Evolutionary conservation across 108 stramenopile species (phyloP), one percentile per base, ranked within the genome.

Genomic region (Skeletonema grethae): DNA sequence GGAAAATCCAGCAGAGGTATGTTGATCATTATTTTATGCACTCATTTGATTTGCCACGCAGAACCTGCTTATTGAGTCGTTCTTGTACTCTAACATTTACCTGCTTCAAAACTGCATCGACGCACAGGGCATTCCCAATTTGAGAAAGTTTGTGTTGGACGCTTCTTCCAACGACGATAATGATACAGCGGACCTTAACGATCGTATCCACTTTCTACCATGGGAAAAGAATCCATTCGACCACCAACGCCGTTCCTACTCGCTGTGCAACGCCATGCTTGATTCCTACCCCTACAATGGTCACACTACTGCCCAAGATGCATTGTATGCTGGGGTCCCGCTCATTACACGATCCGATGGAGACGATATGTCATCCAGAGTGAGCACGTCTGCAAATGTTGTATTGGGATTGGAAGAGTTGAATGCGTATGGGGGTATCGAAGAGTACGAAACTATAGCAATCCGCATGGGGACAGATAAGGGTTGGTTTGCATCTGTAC

Each of bases 241-340:
- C 62, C 90, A 94, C 69, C 93, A 94, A 75, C 70, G 50, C 38
- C 87, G 90, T 24, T 87, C 88, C 43, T 77, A 85, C 50, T 89
- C 90, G 61, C 87, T 94, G 28, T 94, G 93, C 73, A 90, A 91
- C 70, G 85, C 79, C 13, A 91, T 94, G 90, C 82, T 94, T 18
- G 93, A 94, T 82, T 90, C 90, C 13, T 69, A 82, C 61, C 93
- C 93, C 2, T 94, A 94, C 79, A 94, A 94, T 83, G 93, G 90
- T 12, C 93, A 94, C 53, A 94, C 93, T 11, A 89, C 89, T 13
- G 89, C 93, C 3, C 90, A 91, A 75, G 93, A 94, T 82, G 73
- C 88, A 12, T 76, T 91, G 12, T 94, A 91, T 67, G 93, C 83
- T 24, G 90, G 93, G 58, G 93, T 94, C 18, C 93, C 90, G 2